Evolutionary conservation across 495 filamentous ascomycete species (phyloP).

Genomic region (Hyaloscypha variabilis): DNA sequence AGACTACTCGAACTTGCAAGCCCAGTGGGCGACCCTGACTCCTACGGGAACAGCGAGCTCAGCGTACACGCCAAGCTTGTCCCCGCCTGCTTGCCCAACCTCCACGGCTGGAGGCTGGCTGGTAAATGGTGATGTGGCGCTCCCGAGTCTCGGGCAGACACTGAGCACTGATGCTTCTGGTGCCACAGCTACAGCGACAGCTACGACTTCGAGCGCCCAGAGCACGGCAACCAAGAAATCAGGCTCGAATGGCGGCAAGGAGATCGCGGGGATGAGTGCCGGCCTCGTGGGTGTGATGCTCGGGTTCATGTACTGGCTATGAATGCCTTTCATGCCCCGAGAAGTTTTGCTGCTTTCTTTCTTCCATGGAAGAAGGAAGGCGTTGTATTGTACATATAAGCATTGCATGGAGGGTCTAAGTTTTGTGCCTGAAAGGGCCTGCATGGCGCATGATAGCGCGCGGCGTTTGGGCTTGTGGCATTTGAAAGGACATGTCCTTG

Average conservation of each 20-base stretch:
- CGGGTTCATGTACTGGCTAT: conserved; percentile 55
- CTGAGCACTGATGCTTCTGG: conserved; percentile 25
- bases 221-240: conserved; percentile 23
- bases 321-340: conserved; percentile 2
- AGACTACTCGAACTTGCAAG: conserved; percentile 78
- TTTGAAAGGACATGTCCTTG: neutral
- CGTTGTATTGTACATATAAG: conserved; percentile 12
- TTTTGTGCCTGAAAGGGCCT: neutral
- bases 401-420: conserved; percentile 1
- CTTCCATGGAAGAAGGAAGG: too few species aligned
- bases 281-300: conserved; percentile 56
- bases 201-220: conserved; percentile 13
- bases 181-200: neutral
- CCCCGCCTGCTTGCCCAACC: conserved; percentile 70
- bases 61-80: conserved; percentile 61
- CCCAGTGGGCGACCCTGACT: conserved; percentile 71
- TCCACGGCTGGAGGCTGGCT: conserved; percentile 72
- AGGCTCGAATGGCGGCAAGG: conserved; percentile 42
- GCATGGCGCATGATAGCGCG: neutral
- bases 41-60: conserved; percentile 68
- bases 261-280: conserved; percentile 55
- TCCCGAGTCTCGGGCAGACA: conserved; percentile 69
- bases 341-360: conserved; percentile 11
- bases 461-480: neutral
- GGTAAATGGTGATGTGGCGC: conserved; percentile 64